Conservation (phyloP, 2,329 filamentous ascomycete genomes). For the Phoma sp. region DNA sequence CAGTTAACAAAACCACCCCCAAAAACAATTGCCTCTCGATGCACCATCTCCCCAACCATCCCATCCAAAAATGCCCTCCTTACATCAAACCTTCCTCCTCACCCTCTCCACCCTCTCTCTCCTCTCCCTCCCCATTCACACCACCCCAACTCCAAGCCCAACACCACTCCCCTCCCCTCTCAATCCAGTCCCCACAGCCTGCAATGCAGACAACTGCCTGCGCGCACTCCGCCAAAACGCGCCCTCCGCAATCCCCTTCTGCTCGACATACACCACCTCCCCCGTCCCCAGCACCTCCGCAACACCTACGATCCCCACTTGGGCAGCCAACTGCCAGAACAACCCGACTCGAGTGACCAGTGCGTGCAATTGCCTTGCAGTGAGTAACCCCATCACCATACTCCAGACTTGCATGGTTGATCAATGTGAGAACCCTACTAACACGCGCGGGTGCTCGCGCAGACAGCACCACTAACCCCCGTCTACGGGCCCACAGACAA, state of each 20-base stretch:
- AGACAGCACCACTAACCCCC: not conserved
- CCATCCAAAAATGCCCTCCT: no score
- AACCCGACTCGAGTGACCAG: not conserved
- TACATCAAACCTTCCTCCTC: no score
- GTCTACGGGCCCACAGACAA: conserved; percentile 1
- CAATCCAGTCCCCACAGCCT: not conserved
- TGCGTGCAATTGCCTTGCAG: conserved; percentile 2
- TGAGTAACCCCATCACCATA: not conserved
- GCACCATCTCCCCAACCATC: no score
- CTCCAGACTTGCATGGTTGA: no score
- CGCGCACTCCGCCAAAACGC: not conserved
- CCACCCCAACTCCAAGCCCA: not conserved
- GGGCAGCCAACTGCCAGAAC: conserved; percentile 5
- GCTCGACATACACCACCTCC: not conserved
- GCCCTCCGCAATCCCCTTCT: not conserved
- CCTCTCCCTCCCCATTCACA: not conserved
- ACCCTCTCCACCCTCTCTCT: not conserved
- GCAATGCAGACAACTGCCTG: conserved; percentile 1
- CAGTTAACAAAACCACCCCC: no score
- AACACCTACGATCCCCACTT: not conserved
- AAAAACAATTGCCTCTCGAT: no score
- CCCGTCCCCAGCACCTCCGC: not conserved
- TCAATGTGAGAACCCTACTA: no score
- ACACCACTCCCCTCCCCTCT: not conserved
- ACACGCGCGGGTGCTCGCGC: not conserved